Percentiles rank a stretch among this genome's conserved stretches.
Conservation (phyloP, 441 rosid species). For the Croton setiger region DNA sequence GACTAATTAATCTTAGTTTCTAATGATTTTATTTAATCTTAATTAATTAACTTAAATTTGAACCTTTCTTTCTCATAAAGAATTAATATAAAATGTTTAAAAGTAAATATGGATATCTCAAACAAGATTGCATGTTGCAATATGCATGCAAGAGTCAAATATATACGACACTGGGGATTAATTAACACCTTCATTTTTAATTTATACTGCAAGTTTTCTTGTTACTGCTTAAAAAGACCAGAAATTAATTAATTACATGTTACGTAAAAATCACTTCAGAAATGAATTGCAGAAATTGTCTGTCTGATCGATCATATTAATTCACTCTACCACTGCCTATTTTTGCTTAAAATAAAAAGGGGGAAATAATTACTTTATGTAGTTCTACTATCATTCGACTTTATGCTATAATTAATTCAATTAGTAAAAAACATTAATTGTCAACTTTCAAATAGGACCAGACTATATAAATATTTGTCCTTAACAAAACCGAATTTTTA, state of each 20-base stretch:
- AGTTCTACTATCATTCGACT: too few species aligned
- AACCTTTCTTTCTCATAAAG: too few species aligned
- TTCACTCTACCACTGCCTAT: constrained; percentile 17
- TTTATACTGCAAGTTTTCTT: constrained; percentile 1
- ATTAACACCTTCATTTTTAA: background rate
- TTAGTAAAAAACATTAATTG: too few species aligned
- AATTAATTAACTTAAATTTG: too few species aligned
- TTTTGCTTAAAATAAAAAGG: background rate
- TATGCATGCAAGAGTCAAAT: constrained; percentile 15
- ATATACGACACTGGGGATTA: background rate
- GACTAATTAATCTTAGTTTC: background rate
- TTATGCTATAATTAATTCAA: too few species aligned
- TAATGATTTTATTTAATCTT: too few species aligned
- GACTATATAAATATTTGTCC: too few species aligned
- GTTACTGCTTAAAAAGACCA: background rate
- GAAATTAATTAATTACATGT: background rate
- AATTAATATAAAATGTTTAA: background rate
- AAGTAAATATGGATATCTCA: background rate
- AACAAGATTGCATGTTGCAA: background rate
- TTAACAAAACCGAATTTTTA: too few species aligned
- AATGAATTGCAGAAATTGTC: constrained; percentile 32
- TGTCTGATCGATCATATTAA: constrained; percentile 40
- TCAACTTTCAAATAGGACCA: too few species aligned
- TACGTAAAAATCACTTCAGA: constrained; percentile 20
- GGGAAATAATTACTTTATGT: too few species aligned